phyloP scores from a whole-genome alignment of 2,329 filamentous ascomycete genomes.

The Malbranchea zuffiana region DNA sequence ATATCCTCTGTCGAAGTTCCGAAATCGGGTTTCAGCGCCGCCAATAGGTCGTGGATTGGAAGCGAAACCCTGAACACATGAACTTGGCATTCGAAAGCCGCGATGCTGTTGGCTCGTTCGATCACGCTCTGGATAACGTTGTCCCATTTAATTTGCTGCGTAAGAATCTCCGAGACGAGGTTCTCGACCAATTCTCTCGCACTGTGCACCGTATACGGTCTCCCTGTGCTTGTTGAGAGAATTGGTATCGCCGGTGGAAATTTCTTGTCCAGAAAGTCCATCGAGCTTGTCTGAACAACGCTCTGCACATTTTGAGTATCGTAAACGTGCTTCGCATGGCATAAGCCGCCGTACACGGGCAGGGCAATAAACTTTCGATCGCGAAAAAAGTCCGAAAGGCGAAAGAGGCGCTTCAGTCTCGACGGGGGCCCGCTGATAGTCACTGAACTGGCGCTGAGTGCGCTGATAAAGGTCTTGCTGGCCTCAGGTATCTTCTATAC shows the following conservation, averaged over 20 bases:
- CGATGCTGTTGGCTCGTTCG: slow-evolving; percentile 13
- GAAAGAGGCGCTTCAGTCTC: slow-evolving; percentile 18
- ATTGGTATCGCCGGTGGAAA: slow-evolving; percentile 7
- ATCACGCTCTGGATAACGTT: slow-evolving; percentile 17
- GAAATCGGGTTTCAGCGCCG: slow-evolving; percentile 12
- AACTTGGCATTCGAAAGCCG: slow-evolving; percentile 15
- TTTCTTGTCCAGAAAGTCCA: neutral
- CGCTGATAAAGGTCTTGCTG: slow-evolving; percentile 20
- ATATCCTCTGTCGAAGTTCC: slow-evolving; percentile 15
- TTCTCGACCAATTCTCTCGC: slow-evolving; percentile 15
- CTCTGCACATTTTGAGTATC: slow-evolving; percentile 13
- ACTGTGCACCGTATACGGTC: slow-evolving; percentile 13
- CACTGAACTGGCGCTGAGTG: slow-evolving; percentile 15
- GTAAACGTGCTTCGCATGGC: slow-evolving; percentile 40
- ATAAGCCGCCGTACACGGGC: slow-evolving; percentile 23
- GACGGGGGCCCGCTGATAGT: slow-evolving; percentile 22
- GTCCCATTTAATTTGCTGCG: slow-evolving; percentile 17
- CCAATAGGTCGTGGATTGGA: slow-evolving; percentile 20
- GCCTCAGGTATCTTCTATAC: slow-evolving; percentile 14
- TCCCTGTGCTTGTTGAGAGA: slow-evolving; percentile 15
- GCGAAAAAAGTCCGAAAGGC: slow-evolving; percentile 17
- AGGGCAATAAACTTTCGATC: slow-evolving; percentile 16
- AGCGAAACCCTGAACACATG: slow-evolving; percentile 23
- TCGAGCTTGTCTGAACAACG: slow-evolving; percentile 9
- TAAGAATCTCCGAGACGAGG: slow-evolving; percentile 18